Conservation (phyloP, 257 asterid genomes). For the Capsicum pubescens region DNA sequence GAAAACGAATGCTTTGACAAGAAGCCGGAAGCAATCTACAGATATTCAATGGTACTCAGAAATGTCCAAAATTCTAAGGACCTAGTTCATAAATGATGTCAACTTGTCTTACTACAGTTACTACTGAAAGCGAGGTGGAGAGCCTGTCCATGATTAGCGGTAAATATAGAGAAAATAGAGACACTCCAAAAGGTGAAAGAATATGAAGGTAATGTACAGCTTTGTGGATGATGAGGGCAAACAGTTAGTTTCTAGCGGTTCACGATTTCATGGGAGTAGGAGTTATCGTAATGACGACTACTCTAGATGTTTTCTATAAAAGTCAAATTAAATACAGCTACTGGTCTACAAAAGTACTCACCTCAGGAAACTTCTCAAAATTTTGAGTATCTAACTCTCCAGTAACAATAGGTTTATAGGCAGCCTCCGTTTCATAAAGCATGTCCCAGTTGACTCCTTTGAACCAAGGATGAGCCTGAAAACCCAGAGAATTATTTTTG, state of each 20-base stretch:
- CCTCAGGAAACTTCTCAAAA: conserved; percentile 91
- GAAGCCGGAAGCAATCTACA: not conserved
- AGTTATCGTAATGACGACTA: not conserved
- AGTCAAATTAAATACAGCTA: not conserved
- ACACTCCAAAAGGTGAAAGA: conserved; percentile 8
- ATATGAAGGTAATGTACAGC: not conserved
- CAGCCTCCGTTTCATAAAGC: conserved; percentile 97
- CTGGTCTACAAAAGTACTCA: conserved; percentile 37
- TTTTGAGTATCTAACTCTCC: conserved; percentile 97
- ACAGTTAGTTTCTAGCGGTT: not conserved
- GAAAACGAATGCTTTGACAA: not conserved
- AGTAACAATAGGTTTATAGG: conserved; percentile 83
- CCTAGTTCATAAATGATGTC: conserved; percentile 16
- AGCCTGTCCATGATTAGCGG: not conserved
- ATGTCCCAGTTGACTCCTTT: conserved; percentile 75
- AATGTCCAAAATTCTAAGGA: not conserved
- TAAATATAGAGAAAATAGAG: not conserved
- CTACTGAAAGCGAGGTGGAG: conserved; percentile 15
- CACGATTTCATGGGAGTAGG: not conserved
- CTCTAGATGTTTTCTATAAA: not conserved
- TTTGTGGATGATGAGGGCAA: not conserved
- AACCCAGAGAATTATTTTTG: conserved; percentile 20
- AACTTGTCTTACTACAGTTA: conserved; percentile 17
- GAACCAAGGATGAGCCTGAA: conserved; percentile 96
- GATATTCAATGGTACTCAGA: not conserved